A percentile compares a stretch with the other conserved stretches of the same genome.
Conservation (phyloP, 768 basidiomycete species). For the Russula lepida region DNA sequence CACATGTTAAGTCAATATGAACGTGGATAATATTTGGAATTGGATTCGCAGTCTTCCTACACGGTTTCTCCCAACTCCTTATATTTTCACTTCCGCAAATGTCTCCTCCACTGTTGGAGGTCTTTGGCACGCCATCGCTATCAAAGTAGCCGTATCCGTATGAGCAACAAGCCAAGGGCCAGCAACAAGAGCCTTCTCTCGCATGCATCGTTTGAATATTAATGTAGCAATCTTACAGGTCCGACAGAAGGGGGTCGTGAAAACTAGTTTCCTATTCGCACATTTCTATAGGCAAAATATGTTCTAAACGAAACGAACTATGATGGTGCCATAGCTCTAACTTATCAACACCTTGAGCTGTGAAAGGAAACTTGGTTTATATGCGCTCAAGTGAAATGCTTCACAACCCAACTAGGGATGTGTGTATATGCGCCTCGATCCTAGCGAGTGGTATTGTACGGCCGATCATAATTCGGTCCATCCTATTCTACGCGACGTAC, state of each 20-base stretch:
- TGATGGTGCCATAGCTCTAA: slow-evolving; percentile 75
- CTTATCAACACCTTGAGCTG: slow-evolving; percentile 40
- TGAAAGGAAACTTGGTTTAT: slow-evolving; percentile 21
- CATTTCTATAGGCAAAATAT: not conserved
- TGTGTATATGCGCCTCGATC: not conserved
- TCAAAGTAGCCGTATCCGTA: slow-evolving; percentile 52
- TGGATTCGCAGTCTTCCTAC: slow-evolving; percentile 31
- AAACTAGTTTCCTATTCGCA: slow-evolving; percentile 51
- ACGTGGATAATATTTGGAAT: not conserved
- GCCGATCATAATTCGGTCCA: not conserved
- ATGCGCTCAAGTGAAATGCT: not conserved
- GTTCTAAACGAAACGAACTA: slow-evolving; percentile 29
- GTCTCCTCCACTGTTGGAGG: slow-evolving; percentile 24
- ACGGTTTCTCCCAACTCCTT: slow-evolving; percentile 54
- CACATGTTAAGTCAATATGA: not conserved
- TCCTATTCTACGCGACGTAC: not conserved
- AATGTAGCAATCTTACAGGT: slow-evolving; percentile 33
- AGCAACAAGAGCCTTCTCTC: slow-evolving; percentile 45
- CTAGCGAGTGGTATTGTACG: not conserved
- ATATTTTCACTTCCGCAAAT: slow-evolving; percentile 30
- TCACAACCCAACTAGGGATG: not conserved
- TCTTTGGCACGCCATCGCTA: slow-evolving; percentile 31
- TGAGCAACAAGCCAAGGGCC: slow-evolving; percentile 44
- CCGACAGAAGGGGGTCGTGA: slow-evolving; percentile 35
- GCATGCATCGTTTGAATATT: not conserved